phyloP scores from a whole-genome alignment of 1,284 basidiomycete genomes.

The Ceratorhiza oryzae-sativae region DNA sequence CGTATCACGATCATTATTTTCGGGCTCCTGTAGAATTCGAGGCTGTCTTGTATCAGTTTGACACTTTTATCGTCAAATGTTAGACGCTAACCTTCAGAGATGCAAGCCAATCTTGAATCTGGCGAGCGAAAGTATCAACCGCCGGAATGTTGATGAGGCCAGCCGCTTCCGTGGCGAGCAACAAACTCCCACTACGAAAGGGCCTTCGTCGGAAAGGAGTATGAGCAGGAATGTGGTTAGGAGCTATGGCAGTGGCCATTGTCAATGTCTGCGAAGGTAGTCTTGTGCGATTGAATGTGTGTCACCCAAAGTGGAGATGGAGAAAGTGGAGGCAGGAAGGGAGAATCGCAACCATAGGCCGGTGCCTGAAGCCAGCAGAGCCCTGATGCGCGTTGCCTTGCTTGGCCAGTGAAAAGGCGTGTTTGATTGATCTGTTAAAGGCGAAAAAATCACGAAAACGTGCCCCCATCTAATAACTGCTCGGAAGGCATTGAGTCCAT shows the following conservation, averaged over 20 bases:
- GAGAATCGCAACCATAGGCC: too few relatives aligned
- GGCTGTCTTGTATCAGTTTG: constrained; percentile 6
- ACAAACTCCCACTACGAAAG: not conserved
- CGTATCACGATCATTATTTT: not conserved
- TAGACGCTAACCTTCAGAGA: not conserved
- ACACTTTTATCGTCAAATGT: not conserved
- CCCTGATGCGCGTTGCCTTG: too few relatives aligned
- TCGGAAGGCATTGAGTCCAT: too few relatives aligned
- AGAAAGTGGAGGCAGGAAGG: too few relatives aligned
- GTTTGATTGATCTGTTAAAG: too few relatives aligned
- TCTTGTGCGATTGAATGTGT: too few relatives aligned
- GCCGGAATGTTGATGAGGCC: not conserved
- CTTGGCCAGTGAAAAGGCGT: too few relatives aligned
- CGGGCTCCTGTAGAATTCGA: not conserved
- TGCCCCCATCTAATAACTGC: too few relatives aligned
- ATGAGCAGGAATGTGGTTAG: not conserved
- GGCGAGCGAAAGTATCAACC: not conserved
- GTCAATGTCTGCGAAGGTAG: too few relatives aligned
- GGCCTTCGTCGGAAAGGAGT: not conserved
- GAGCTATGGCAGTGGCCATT: too few relatives aligned
- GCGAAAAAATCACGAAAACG: too few relatives aligned
- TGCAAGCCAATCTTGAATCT: not conserved
- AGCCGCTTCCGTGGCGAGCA: not conserved
- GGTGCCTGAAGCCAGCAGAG: too few relatives aligned
- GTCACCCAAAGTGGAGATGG: not conserved